Percentiles rank a stretch among this genome's conserved stretches.
These are phyloP conservation scores for Backusella tuberculispora DNA, from an alignment of 192 early-diverging fungal species.

Conservation along the genomic window DNA sequence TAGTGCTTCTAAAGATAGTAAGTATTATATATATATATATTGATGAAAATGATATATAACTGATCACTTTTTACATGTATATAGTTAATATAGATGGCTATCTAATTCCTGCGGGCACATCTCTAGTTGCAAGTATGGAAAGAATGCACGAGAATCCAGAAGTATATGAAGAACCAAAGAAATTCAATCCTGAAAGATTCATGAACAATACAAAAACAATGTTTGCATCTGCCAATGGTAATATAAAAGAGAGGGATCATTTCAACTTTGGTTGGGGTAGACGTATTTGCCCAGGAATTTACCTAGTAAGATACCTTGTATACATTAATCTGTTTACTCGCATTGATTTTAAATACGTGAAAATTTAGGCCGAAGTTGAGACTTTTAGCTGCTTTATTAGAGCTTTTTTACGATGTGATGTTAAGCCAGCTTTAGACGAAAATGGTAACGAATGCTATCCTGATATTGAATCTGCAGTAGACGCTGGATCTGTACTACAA, in stretches of 20 bases:
- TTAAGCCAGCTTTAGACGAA: background rate
- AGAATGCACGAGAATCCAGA: slow-evolving; percentile 14
- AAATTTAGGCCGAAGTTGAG: slow-evolving; percentile 5
- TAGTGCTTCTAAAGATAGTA: slow-evolving; percentile 11
- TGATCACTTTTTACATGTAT: background rate
- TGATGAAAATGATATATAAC: background rate
- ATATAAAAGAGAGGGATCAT: slow-evolving; percentile 23
- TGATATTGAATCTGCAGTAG: slow-evolving; percentile 4
- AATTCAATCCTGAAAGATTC: background rate
- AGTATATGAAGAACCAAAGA: slow-evolving; percentile 8
- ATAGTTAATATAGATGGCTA: slow-evolving; percentile 37
- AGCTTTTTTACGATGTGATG: background rate
- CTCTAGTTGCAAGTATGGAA: slow-evolving; percentile 39
- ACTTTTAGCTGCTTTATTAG: background rate
- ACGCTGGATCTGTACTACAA: slow-evolving; percentile 1
- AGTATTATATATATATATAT: background rate
- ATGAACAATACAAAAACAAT: background rate
- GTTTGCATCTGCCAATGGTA: slow-evolving; percentile 26
- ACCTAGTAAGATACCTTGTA: background rate
- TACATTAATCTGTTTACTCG: background rate
- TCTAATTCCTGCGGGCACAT: slow-evolving; percentile 50
- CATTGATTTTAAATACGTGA: no score
- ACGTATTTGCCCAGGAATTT: slow-evolving; percentile 8
- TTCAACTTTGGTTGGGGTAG: slow-evolving; percentile 27
- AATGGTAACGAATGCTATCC: background rate